Evolutionary conservation across 352 stramenopile genomes (phyloP), one percentile per base, ranked within the genome.

Genomic region (Globisporangium middletonii): DNA sequence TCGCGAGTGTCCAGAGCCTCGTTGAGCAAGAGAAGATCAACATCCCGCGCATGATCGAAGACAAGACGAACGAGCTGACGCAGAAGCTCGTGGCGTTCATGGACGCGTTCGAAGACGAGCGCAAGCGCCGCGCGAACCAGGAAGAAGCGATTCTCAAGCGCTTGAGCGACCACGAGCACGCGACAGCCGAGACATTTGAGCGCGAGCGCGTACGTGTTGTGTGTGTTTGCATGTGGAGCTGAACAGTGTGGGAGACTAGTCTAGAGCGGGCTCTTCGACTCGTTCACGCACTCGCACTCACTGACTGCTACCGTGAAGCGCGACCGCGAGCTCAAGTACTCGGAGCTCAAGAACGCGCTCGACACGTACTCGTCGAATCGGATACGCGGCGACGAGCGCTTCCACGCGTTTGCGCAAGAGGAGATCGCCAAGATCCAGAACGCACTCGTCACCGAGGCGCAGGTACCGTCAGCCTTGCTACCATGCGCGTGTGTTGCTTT

Each of bases 141-240:
- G 92, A 98, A 56, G 89, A 89, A n/a, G 69, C 74, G 67, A 85
- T 98, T 59, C 72, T 97, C 49, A 96, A 97, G 72, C 89, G 95
- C 12, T 73, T 98, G 35, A 86, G 88, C 56, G 79, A 95, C 57
- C 86, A 97, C 63, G 85, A 95, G 35, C 78, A 92, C 53, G 64
- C 71, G 3, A 87, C 76, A 6, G 65, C 73, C n/a, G 82, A 92
- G 64, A 73, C 84, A 7, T 91, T 92, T 30, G 77, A 87, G 56
- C 65, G 68, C 26, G 80, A 91, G 54, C 67, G 77, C 49, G 80
- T 88, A 62, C 49, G 67, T 54, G 26, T 4, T 41, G 28, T 15
- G 6, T 47, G 18, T 15, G 1, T 19, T 13, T 6, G 37, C 13
- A 41, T 16, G 0, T 35, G 9, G n/a, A n/a, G n/a, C n/a, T n/a